Base-by-base conservation (phyloP, 2,329 filamentous ascomycete species). In the Tricladium varicosporioides region DNA sequence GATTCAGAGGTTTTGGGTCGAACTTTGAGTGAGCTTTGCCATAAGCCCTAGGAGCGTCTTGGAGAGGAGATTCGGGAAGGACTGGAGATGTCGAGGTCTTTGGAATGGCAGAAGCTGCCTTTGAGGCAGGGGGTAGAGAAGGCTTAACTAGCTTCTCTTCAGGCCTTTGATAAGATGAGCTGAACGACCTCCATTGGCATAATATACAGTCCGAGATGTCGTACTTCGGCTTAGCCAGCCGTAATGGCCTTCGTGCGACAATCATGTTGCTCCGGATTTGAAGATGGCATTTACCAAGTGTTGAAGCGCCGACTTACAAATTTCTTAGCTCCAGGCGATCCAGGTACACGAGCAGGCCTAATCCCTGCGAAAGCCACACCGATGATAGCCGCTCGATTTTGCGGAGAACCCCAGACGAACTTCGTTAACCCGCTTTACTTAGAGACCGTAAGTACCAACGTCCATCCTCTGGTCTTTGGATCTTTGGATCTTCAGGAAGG, bases 1-100 rank as follows among this genome's bases (percentile, higher is more conserved):
- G 85, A 42, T 78, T 74, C 44, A 89, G 74, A 15, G 80, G 80
- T 65, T 78, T 80, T 5, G 85, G 85, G 9, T 76, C 81, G 67
- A 87, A 88, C 31, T 76, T 70, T 2, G 79, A 73, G 27, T 79
- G 66, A 14, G 77, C 76, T 69, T 79, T 80, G 65, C 85, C 85
- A 63, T 85, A 85, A 27, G 78, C 76, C 60, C 83, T 76, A 10
- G 84, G 84, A 5, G 83, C 84, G 59, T 83, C 73, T 64, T 80
- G 82, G 40, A 85, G 73, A 5, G 78, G 73, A 14, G 77, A 76
- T 36, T 75, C 65, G 50, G 78, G 63, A 63, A 51, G 63, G 40
- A 50, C 56, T 54, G 48, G 60, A 22, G 57, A 31, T 56, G 57
- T 27, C 40, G 60, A 45, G 53, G 15, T 40, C 18, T 45, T 27